A percentile compares a stretch with the other conserved stretches of the same genome.
These are phyloP conservation scores for Kwoniella dendrophila DNA, from an alignment of 768 basidiomycete genomes.

Conservation along the genomic window DNA sequence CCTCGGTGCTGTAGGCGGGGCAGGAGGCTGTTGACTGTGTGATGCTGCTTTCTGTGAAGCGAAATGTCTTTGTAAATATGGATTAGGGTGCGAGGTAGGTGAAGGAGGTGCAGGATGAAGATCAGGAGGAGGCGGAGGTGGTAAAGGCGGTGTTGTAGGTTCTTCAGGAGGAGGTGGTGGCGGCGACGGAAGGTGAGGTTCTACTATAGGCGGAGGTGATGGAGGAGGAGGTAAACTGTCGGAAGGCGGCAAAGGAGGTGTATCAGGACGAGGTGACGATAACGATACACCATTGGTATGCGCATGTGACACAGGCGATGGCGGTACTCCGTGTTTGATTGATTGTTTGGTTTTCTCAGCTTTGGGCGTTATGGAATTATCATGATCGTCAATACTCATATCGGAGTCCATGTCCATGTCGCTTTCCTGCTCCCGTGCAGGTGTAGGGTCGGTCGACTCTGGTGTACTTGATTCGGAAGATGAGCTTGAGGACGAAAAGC, in stretches of 20 bases:
- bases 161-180: slow-evolving; percentile 17
- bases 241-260: slow-evolving; percentile 4
- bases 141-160: slow-evolving; percentile 8
- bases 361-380: not conserved
- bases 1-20: not conserved
- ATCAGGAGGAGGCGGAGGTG: slow-evolving; percentile 21
- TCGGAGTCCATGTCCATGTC: slow-evolving; percentile 10
- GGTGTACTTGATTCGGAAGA: not conserved
- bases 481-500: too few relatives aligned
- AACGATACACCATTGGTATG: too few relatives aligned
- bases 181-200: too few relatives aligned
- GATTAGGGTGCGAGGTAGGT: slow-evolving; percentile 5
- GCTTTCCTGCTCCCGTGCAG: too few relatives aligned
- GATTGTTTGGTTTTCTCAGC: not conserved
- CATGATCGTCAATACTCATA: not conserved
- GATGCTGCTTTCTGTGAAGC: not conserved
- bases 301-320: slow-evolving; percentile 6
- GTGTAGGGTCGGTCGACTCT: not conserved
- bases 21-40: not conserved
- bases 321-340: not conserved
- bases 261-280: slow-evolving; percentile 2
- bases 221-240: not conserved
- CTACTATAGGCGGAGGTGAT: too few relatives aligned
- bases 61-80: slow-evolving; percentile 2
- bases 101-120: slow-evolving; percentile 14